These are phyloP conservation scores for Candida oleophila DNA, from an alignment of 805 yeast species.

Conservation along the genomic window DNA sequence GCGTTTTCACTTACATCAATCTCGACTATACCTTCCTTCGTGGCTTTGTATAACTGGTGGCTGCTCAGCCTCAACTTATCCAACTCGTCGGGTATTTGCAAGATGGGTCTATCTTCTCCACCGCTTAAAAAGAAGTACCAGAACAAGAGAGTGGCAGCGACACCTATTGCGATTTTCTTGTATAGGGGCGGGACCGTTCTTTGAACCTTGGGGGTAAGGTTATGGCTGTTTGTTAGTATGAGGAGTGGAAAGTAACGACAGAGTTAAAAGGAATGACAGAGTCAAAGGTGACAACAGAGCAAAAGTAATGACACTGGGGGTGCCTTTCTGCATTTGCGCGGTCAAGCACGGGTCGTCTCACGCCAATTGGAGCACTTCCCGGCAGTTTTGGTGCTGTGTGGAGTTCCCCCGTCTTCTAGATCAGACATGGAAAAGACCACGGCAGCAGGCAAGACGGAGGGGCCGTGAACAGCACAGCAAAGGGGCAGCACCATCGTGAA, in stretches of 20 bases:
- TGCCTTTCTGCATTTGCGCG: too few relatives aligned
- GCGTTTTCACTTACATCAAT: slow-evolving; percentile 4
- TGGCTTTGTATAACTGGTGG: slow-evolving; percentile 26
- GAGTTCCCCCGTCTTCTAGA: too few relatives aligned
- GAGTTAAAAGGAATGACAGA: too few relatives aligned
- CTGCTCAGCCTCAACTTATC: slow-evolving; percentile 4
- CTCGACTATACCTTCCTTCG: slow-evolving; percentile 29
- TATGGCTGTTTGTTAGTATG: slow-evolving; percentile 8
- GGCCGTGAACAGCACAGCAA: too few relatives aligned
- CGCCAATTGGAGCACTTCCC: too few relatives aligned
- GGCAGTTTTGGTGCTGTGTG: too few relatives aligned
- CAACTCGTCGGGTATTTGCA: neutral
- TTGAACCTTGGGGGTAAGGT: slow-evolving; percentile 13
- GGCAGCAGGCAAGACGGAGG: too few relatives aligned
- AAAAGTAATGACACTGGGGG: too few relatives aligned
- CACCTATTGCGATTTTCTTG: slow-evolving; percentile 7
- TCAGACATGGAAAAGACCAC: too few relatives aligned
- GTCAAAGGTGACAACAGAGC: too few relatives aligned
- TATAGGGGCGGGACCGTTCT: slow-evolving; percentile 5
- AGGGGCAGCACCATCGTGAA: too few relatives aligned
- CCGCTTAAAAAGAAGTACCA: slow-evolving; percentile 11
- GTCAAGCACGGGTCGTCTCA: too few relatives aligned
- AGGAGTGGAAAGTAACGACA: neutral
- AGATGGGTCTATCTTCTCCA: slow-evolving; percentile 1
- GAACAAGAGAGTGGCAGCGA: slow-evolving; percentile 6